Evolutionary conservation across 2,329 filamentous ascomycete genomes (phyloP), one percentile per base, ranked within the genome.

Genomic region (Albophoma yamanashiensis): DNA sequence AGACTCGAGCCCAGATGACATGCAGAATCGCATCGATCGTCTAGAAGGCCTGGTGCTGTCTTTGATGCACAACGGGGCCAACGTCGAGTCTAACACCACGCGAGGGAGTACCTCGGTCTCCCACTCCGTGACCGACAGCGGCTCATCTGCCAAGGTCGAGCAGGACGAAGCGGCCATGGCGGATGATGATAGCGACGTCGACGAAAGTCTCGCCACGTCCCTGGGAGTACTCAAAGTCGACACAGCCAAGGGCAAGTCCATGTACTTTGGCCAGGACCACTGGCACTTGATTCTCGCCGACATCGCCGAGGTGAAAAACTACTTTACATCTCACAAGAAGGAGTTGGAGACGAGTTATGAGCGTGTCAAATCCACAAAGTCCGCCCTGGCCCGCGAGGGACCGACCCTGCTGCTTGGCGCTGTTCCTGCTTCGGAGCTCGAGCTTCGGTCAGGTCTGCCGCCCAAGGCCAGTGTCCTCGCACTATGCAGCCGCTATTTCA

Each of bases 1-100:
- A 62, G 75, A 81, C 67, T 76, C 81, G 59, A 85, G 75, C 67
- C 91, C 93, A 57, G 92, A 96, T 81, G 93, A 97, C 75, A 97
- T 97, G 93, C 93, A 97, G 78, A 96, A 95, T 71, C 89, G 94
- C 72, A 97, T 97, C 76, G 92, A 97, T 78, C 86, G 93, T 68
- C 81, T 97, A 65, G 93, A 97, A 81, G 89, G 90, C 67, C 78
- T 97, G 72, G 93, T 97, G 62, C 76, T 97, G 65, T 95, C 91
- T 36, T 75, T 97, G 70, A 97, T 97, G 93, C 93, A 93, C 70
- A 92, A 90, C 72, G 91, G 91, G 60, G 76, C 82, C 64, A 78
- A 76, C 58, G 69, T 80, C 59, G 79, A 83, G 56, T 64, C 74
- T 11, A 69, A 76, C 14, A 67, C 67, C 58, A 67, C 70, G 17